Base-by-base conservation (phyloP, 208 protist genomes). In the Leishmania martiniquensis region DNA sequence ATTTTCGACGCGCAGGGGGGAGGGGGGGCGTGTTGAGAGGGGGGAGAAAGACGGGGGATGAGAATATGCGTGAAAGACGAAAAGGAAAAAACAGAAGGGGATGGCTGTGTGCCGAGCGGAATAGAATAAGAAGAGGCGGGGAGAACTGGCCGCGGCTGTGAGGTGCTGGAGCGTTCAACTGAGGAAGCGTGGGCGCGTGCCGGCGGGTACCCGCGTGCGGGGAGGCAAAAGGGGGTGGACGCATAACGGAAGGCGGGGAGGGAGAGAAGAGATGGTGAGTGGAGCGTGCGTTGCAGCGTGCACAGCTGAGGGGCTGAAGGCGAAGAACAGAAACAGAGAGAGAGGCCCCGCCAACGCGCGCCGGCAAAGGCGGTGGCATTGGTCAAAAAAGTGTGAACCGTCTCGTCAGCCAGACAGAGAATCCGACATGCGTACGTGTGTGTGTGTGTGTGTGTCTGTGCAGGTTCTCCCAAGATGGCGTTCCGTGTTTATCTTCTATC, bases 1-100 rank as follows among this genome's bases (percentile, higher is more conserved):
- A 91, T 93, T 59, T 70, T 89, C 17, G 22, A 39, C 22, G 37
- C 76, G 10, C 17, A 52, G 72, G 65, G 29, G 45, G 76, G 67
- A 44, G 54, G 52, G 55, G 34, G 32, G 39, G 63, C 25, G 29
- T 22, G 29, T n/a, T 7, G 52, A 20, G 47, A 42, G 70, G 34
- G 12, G 15, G 3, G n/a, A 39, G 68, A 39, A 29, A 63, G 25
- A 34, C 5, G 25, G 62, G 39, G 66, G 70, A 39, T 37, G 66
- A 25, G 51, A 32, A 51, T 66, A 55, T 79, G 52, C 66, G 22
- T 67, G 44, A 20, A 7, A 25, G 39, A 20, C 1, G 60, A 15
- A 10, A 63, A 15, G 4, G 57, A 39, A 10, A 39, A 3, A 39
- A 29, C 32, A 7, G 15, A 13, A 44, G 60, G 44, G 37, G n/a